Evolutionary conservation across 2,329 filamentous ascomycete species (phyloP), one percentile per base, ranked within the genome.

Genomic region (Orbilia brochopaga): DNA sequence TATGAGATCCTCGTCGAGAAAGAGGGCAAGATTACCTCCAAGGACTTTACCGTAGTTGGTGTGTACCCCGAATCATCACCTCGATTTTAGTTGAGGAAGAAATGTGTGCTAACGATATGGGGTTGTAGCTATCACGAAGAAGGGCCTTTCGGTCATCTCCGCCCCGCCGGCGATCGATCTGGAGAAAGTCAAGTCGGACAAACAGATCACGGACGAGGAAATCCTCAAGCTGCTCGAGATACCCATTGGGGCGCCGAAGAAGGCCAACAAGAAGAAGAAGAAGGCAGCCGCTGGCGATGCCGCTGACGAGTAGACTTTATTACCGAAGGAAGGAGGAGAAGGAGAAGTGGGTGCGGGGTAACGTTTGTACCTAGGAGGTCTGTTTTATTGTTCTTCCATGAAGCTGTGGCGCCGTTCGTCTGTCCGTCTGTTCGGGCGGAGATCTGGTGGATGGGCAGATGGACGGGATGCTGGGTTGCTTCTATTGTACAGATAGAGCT

Each of bases 121-220:
- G 55, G 60, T 55, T 69, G 56, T 75, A 96, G 94, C 91, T 73
- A 92, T 99, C 80, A 97, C 92, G 78, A 99, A 99, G 87, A 97
- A 97, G 80, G 94, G 94, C 76, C 84, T 99, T 78, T 91, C 90
- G 78, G 91, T 90, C 82, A 83, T 99, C 67, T 88, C 91, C 77
- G 88, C 86, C 24, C 88, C 94, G 35, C 87, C 90, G 73, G 80
- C 88, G 21, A 84, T 89, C 74, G 91, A 97, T 79, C 80, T 94
- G 73, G 86, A 85, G 79, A 92, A 92, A 83, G 87, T 89, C 84
- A 89, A 96, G 86, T 89, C 91, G 35, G 92, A 97, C 81, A 97
- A 97, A 87, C 97, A 97, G 86, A 96, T 99, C 78, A 89, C 88
- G 75, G 93, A 97, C 75, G 91, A 96, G 83, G 93, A 97, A 83